Evolutionary conservation across 108 stramenopile genomes (phyloP).

Genomic region (Cyclotella baltica): DNA sequence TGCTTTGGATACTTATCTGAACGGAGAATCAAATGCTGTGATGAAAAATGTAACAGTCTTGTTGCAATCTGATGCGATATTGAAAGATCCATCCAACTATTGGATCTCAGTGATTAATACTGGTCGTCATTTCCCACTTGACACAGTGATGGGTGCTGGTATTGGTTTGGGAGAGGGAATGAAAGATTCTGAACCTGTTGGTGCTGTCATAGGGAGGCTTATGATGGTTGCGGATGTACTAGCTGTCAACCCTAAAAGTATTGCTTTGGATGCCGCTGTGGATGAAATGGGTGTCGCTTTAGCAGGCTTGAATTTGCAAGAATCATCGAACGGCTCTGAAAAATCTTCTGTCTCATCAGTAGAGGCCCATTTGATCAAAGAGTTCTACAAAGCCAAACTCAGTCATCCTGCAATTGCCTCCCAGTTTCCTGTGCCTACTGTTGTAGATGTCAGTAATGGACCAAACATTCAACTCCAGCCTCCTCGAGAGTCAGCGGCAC

Average conservation of each 20-base stretch:
- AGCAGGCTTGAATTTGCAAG: constrained; percentile 56
- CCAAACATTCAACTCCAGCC: constrained; percentile 55
- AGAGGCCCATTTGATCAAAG: constrained; percentile 54
- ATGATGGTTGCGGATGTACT: constrained; percentile 88
- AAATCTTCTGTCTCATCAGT: constrained; percentile 20
- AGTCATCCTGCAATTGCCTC: constrained; percentile 33
- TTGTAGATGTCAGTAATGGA: constrained; percentile 21
- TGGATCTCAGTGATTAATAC: constrained; percentile 96
- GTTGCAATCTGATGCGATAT: constrained; percentile 85
- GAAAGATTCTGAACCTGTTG: constrained; percentile 86
- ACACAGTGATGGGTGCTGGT: constrained; percentile 81
- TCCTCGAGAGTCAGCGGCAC: constrained; percentile 70
- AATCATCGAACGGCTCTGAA: constrained; percentile 28
- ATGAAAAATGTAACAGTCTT: constrained; percentile 82
- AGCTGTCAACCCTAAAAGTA: constrained; percentile 72
- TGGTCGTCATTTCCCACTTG: constrained; percentile 86
- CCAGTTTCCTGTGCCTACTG: constrained; percentile 29
- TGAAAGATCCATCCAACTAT: constrained; percentile 91
- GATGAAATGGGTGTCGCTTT: constrained; percentile 41
- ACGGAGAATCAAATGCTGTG: constrained; percentile 24
- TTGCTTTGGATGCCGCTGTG: constrained; percentile 55
- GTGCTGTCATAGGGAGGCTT: constrained; percentile 81
- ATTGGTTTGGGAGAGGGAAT: constrained; percentile 52
- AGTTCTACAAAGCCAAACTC: constrained; percentile 44
- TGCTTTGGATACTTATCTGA: constrained; percentile 62